These are phyloP conservation scores for Tolypocladium guangdongense DNA, from an alignment of 2,329 filamentous ascomycete species.

Conservation along the genomic window DNA sequence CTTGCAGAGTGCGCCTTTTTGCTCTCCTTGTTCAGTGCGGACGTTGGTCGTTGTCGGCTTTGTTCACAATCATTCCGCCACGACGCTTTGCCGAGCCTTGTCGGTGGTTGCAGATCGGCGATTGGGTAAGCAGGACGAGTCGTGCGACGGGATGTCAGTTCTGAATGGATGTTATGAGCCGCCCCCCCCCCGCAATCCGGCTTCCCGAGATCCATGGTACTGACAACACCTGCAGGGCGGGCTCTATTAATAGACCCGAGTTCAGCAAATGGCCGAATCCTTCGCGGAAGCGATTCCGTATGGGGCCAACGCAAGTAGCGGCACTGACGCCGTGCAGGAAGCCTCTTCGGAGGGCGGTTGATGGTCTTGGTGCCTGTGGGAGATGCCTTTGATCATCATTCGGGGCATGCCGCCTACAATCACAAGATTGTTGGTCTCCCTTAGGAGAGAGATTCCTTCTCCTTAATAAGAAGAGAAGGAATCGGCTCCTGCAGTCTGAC, in stretches of 20 bases:
- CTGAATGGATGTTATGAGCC: too few relatives aligned
- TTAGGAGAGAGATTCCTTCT: background rate
- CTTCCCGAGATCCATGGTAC: too few relatives aligned
- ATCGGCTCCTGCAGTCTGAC: background rate
- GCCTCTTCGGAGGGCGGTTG: background rate
- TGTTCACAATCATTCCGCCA: background rate
- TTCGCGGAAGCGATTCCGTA: background rate
- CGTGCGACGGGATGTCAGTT: too few relatives aligned
- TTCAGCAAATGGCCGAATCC: background rate
- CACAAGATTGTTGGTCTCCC: background rate
- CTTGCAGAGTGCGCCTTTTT: too few relatives aligned
- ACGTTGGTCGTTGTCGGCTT: background rate
- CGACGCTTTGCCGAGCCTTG: background rate
- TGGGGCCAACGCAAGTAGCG: background rate
- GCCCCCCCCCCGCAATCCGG: too few relatives aligned
- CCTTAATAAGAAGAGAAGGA: background rate
- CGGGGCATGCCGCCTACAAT: background rate
- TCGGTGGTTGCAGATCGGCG: background rate
- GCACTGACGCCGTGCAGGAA: too few relatives aligned
- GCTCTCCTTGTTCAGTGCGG: too few relatives aligned
- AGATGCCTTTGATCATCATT: background rate
- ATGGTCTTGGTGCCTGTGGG: background rate
- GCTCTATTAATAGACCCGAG: too few relatives aligned
- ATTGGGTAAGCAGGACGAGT: background rate
- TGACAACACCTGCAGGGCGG: too few relatives aligned